Conservation (phyloP, 1,284 basidiomycete genomes). For the Leccinum olivaceoglutinosum region DNA sequence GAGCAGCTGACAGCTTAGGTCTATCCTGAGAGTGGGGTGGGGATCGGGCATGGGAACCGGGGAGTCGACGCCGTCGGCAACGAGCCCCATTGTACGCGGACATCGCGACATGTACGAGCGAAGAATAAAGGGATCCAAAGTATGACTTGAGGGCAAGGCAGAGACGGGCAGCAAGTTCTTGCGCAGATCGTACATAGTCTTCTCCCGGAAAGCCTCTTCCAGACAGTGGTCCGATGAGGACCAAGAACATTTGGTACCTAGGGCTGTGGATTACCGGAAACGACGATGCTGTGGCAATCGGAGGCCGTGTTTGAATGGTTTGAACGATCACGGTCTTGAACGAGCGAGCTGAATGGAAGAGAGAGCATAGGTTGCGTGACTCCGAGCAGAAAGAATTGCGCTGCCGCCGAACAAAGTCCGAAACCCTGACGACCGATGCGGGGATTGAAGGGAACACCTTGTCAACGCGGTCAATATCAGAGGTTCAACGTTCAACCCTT, state of each 20-base stretch:
- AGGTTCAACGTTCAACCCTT: constrained; percentile 6
- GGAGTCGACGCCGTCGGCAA: constrained; percentile 3
- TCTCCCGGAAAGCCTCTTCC: constrained; percentile 20
- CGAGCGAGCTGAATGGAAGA: constrained; percentile 9
- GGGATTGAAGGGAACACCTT: constrained; percentile 10
- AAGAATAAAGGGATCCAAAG: constrained; percentile 11
- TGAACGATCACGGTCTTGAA: constrained; percentile 25
- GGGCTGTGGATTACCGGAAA: not conserved
- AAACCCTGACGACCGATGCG: constrained; percentile 9
- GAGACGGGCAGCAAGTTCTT: constrained; percentile 21
- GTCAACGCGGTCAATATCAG: constrained; percentile 10
- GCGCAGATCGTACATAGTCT: constrained; percentile 22
- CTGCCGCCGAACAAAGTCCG: constrained; percentile 11
- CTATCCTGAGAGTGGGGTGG: constrained; percentile 11
- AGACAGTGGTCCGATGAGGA: constrained; percentile 26
- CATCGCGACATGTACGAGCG: constrained; percentile 9
- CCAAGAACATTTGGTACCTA: constrained; percentile 23
- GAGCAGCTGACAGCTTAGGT: constrained; percentile 26
- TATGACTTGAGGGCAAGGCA: constrained; percentile 14
- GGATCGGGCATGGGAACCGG: constrained; percentile 15
- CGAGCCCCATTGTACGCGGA: constrained; percentile 4
- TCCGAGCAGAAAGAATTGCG: constrained; percentile 4
- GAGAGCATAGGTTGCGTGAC: constrained; percentile 12
- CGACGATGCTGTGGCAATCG: too few relatives aligned
- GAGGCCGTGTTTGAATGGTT: constrained; percentile 12